phyloP scores from a whole-genome alignment of 1,284 basidiomycete species.

The Exobasidium rhododendri region DNA sequence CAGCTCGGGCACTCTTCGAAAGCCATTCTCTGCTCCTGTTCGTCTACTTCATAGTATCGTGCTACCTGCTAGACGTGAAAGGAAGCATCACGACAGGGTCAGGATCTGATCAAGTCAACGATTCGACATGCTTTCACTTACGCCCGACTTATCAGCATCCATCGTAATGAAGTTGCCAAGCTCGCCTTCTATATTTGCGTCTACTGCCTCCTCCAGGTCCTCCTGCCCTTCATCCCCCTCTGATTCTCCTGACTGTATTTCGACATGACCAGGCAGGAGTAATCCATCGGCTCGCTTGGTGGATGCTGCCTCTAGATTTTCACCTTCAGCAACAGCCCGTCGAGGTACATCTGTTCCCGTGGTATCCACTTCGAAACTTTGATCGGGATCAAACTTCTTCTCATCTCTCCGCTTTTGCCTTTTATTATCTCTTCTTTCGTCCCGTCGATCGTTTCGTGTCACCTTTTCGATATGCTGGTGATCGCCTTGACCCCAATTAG shows the following conservation, averaged over 20 bases:
- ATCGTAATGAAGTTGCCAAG: constrained; percentile 38
- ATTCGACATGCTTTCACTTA: too few relatives aligned
- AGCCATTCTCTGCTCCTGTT: constrained; percentile 29
- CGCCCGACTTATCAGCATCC: constrained; percentile 16
- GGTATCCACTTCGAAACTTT: neutral
- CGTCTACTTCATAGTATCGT: constrained; percentile 40
- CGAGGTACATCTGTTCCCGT: neutral
- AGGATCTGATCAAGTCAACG: too few relatives aligned
- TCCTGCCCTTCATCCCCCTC: constrained; percentile 1
- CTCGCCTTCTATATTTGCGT: constrained; percentile 21
- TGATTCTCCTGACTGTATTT: neutral
- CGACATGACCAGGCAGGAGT: constrained; percentile 12
- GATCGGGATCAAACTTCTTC: constrained; percentile 25
- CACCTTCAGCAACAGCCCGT: neutral
- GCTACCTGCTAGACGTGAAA: neutral
- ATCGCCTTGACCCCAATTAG: neutral
- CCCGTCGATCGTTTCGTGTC: neutral
- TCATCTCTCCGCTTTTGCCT: constrained; percentile 17
- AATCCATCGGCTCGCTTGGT: constrained; percentile 5
- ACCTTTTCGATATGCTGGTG: neutral
- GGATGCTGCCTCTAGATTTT: neutral
- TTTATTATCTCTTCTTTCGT: neutral
- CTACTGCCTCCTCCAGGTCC: constrained; percentile 4
- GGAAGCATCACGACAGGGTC: too few relatives aligned
- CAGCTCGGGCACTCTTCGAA: constrained; percentile 35